Evolutionary conservation across 306 rosid genomes (phyloP), one percentile per base, ranked within the genome.

Genomic region (Rosa rugosa): DNA sequence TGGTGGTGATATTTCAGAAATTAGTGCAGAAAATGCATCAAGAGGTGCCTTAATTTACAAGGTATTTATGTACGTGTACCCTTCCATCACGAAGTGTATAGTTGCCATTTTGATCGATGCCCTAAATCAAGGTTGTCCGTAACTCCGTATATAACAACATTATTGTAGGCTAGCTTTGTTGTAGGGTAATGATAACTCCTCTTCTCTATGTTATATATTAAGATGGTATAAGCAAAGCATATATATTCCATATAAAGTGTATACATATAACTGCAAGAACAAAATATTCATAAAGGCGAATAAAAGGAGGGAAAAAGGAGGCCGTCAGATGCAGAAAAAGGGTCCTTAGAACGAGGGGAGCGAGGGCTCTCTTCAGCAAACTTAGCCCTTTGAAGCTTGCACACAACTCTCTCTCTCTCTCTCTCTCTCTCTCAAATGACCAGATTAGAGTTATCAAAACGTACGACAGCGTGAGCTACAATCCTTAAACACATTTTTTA

Each of bases 351-450:
- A 49, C 20, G n/a, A 77, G 60, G 75, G 49, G 36, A 31, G 36
- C 36, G 42, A 50, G 38, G 49, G 67, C n/a, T 49, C 27, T 78
- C 22, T 51, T 27, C 70, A 73, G 59, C 77, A 73, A 76, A 76
- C 74, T 66, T 68, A 71, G 89, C 85, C 83, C 16, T 31, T 51
- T 51, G 73, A 85, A 82, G 84, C 36, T 31, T 31, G 36, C 36
- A 31, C 36, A 31, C 36, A 31, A 31, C 36, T 31, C 36, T 31
- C 36, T 31, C 47, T 10, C 22, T 18, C 36, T 60, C 69, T 53
- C 8, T 53, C 53, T 42, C 73, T 42, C 73, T 44, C 73, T 69
- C 73, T 44, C 53, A 49, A 49, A 45, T n/a, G 17, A 75, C 64
- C 31, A 59, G 69, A 36, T 75, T 83, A 34, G 31, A 64, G 54